Evolutionary conservation across 2,329 filamentous ascomycete species (phyloP), one percentile per base, ranked within the genome.

Genomic region (Cephalotrichum gorgonifer): DNA sequence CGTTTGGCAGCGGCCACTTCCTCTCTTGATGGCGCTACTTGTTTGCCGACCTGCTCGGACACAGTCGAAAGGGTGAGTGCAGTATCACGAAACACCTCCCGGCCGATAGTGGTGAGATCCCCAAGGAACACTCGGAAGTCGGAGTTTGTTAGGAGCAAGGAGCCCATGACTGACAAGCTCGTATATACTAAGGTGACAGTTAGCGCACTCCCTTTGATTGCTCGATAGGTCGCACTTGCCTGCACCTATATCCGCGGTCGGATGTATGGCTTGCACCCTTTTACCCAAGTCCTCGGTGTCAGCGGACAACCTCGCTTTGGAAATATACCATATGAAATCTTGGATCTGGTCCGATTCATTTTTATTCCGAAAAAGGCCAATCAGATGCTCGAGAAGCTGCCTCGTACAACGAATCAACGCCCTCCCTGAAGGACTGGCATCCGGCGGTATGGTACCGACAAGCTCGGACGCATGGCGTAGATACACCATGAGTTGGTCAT

Each of bases 61-160:
- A 83, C 85, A 15, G 82, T 75, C 0, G 89, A 87, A 6, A 95
- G 63, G 0, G 86, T 84, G 53, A 88, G 83, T 0, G 89, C 88
- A 3, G 89, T 89, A 57, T 96, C 90, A 47, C 81, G 82, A 61
- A 96, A 89, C 1, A 97, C 83, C 60, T 95, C 85, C 39, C 86
- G 81, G 12, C 84, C 86, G 43, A 96, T 78, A 0, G 83, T 82
- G 43, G 82, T 81, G 38, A 95, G 67, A 58, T 97, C 91, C 11
- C 83, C 79, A 42, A 96, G 70, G 57, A 97, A 89, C 6, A 90
- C 73, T 35, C 90, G 83, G 63, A 97, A 96, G 58, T 96, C 89
- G 0, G 85, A 82, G 61, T 97, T 97, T 14, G 87, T 88, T 41
- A 97, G 71, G 1, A 96, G 76, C n/a, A 97, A 71, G 3, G 84